Evolutionary conservation across 2,329 filamentous ascomycete genomes (phyloP).

Genomic region (Aspergillus fumigatus): DNA sequence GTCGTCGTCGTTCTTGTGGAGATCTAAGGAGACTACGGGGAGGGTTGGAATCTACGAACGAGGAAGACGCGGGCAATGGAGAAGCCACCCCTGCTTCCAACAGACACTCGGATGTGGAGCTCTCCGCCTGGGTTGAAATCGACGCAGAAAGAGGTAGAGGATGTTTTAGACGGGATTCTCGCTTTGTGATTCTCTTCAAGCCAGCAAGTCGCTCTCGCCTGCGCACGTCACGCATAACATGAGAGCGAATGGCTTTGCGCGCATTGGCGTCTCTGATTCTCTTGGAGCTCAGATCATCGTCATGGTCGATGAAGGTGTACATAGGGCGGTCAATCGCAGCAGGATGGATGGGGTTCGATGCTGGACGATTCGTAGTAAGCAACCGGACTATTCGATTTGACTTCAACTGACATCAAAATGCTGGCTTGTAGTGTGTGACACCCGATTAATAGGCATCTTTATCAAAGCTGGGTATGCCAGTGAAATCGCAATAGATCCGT

Average conservation of each 20-base stretch:
- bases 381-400: neutral
- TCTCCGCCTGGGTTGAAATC: slow-evolving; percentile 3
- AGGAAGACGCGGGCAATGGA: slow-evolving; percentile 10
- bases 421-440: neutral
- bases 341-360: slow-evolving; percentile 11
- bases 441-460: neutral
- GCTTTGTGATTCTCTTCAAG: slow-evolving; percentile 31
- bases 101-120: slow-evolving; percentile 10
- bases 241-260: slow-evolving; percentile 38
- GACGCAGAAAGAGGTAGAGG: slow-evolving; percentile 8
- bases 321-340: slow-evolving; percentile 25
- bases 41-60: neutral
- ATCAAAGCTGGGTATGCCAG: neutral
- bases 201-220: slow-evolving; percentile 37
- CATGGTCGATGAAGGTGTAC: slow-evolving; percentile 41
- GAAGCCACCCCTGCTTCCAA: slow-evolving; percentile 12
- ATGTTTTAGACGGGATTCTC: slow-evolving; percentile 15
- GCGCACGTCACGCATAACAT: slow-evolving; percentile 42
- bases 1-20: slow-evolving; percentile 11
- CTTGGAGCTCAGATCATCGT: slow-evolving; percentile 36
- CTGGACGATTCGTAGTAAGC: neutral
- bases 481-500: neutral
- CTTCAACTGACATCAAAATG: neutral
- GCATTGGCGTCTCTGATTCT: slow-evolving; percentile 36
- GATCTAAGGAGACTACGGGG: slow-evolving; percentile 1